These are phyloP conservation scores for Collybia sordida DNA, from an alignment of 768 basidiomycete genomes.

Conservation along the genomic window DNA sequence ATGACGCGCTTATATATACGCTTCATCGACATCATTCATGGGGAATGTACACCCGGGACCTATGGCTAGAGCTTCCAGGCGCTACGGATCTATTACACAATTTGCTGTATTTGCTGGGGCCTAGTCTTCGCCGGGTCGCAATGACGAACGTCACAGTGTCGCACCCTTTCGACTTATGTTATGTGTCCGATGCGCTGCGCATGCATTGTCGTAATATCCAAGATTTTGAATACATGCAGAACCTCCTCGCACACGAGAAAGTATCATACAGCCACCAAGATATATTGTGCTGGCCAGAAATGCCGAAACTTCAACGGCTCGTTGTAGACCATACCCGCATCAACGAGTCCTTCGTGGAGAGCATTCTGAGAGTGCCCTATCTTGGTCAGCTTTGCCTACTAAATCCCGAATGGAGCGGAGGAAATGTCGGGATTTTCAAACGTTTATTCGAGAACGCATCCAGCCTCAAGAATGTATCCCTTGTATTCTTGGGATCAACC, in stretches of 20 bases:
- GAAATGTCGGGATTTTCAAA: too few relatives aligned
- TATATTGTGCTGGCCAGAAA: not conserved
- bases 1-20: not conserved
- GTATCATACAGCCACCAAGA: not conserved
- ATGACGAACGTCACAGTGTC: not conserved
- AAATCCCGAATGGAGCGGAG: constrained; percentile 3
- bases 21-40: too few relatives aligned
- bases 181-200: not conserved
- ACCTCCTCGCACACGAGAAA: not conserved
- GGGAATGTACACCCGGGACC: too few relatives aligned
- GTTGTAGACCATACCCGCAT: not conserved
- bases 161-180: not conserved
- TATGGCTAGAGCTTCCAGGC: not conserved
- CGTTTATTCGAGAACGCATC: too few relatives aligned
- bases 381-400: not conserved
- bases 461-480: too few relatives aligned
- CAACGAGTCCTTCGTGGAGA: not conserved
- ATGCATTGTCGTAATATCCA: not conserved
- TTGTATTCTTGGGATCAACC: too few relatives aligned
- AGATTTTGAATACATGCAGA: not conserved
- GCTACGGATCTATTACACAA: not conserved
- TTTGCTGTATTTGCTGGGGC: not conserved
- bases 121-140: not conserved
- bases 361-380: not conserved
- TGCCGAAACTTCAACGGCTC: not conserved